Evolutionary conservation across 306 rosid species (phyloP).

Genomic region (Vigna trinervia): DNA sequence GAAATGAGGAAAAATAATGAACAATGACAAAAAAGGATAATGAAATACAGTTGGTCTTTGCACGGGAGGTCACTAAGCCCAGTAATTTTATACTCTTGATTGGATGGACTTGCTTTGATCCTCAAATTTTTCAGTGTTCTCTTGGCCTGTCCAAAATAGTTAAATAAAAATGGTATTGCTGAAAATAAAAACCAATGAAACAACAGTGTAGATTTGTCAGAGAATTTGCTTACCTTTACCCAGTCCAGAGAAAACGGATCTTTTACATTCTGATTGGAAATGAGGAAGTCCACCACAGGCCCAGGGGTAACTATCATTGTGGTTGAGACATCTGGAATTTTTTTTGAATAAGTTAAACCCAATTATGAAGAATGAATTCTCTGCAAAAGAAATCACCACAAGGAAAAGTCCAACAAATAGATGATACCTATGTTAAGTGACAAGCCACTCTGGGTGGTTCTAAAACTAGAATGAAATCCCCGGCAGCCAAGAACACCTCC

Average conservation of each 20-base stretch:
- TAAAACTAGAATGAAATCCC: slow-evolving; percentile 94
- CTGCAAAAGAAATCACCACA: too few relatives aligned
- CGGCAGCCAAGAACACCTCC: slow-evolving; percentile 94
- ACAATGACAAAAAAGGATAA: not conserved
- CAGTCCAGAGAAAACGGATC: slow-evolving; percentile 80
- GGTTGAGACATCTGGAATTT: slow-evolving; percentile 77
- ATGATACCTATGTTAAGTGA: slow-evolving; percentile 78
- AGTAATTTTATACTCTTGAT: slow-evolving; percentile 80
- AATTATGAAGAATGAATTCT: not conserved
- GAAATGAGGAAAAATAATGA: not conserved
- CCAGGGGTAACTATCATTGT: slow-evolving; percentile 91
- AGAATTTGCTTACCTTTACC: slow-evolving; percentile 66
- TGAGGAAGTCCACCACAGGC: slow-evolving; percentile 89
- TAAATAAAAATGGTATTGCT: not conserved
- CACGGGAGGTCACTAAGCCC: slow-evolving; percentile 86
- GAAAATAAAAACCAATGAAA: not conserved
- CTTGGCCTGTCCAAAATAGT: slow-evolving; percentile 69
- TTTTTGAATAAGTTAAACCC: not conserved
- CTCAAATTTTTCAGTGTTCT: slow-evolving; percentile 80
- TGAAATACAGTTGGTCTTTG: slow-evolving; percentile 67
- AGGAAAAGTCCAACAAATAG: not conserved
- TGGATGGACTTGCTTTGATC: slow-evolving; percentile 71
- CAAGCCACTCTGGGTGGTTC: slow-evolving; percentile 87
- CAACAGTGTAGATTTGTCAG: not conserved
- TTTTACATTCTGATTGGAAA: slow-evolving; percentile 75